These are phyloP conservation scores for Nannochloropsis granulata DNA, from an alignment of 108 stramenopile species.

Conservation along the genomic window DNA sequence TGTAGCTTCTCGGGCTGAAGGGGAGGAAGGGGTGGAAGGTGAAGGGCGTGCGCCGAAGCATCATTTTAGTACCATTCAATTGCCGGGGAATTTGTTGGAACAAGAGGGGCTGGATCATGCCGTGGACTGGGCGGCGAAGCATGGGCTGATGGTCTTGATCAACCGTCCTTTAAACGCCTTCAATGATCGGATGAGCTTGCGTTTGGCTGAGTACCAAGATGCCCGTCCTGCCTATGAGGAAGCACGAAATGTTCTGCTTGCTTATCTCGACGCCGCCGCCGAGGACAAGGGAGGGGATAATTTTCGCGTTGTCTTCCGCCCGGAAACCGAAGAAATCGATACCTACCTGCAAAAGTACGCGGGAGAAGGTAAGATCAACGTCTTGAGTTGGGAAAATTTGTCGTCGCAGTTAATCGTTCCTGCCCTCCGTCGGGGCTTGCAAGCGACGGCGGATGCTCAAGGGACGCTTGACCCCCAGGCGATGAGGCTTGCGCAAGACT, in stretches of 20 bases:
- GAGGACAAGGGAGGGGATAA: not conserved
- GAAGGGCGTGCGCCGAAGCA: not conserved
- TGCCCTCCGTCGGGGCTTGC: not conserved
- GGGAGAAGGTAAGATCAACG: not conserved
- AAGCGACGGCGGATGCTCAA: not conserved
- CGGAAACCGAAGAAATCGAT: not conserved
- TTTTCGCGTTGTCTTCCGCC: not conserved
- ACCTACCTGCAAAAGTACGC: not conserved
- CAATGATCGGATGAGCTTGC: not conserved
- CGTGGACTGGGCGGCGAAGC: not conserved
- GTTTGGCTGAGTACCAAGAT: not conserved
- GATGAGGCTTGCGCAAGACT: not conserved
- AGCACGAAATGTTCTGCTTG: not conserved
- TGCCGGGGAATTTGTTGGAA: not conserved
- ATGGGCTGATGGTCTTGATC: not conserved
- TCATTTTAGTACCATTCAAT: not conserved
- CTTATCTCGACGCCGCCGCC: not conserved
- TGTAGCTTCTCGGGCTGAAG: not conserved
- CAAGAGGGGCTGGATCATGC: not conserved
- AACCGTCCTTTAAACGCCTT: not conserved
- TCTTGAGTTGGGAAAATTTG: not conserved
- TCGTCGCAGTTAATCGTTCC: not conserved
- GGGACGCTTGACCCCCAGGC: not conserved
- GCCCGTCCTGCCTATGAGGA: not conserved
- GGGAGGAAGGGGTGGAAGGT: too few species aligned